Conservation (phyloP, 495 filamentous ascomycete genomes). For the Ramalina peruviana region DNA sequence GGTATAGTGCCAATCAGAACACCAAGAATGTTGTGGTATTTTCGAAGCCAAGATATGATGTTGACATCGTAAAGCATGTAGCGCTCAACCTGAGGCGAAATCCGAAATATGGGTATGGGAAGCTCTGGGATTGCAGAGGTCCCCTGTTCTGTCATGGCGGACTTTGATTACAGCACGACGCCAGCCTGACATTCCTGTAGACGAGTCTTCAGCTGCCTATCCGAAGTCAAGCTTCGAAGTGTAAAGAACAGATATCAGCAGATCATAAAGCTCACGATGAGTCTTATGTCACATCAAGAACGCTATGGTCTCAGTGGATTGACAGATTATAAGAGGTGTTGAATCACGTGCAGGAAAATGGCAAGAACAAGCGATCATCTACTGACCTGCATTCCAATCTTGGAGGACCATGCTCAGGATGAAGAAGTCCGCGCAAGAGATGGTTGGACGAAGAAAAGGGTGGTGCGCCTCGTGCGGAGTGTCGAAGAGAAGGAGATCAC, state of each 20-base stretch:
- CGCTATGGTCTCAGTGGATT: constrained; percentile 58
- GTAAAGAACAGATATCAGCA: background rate
- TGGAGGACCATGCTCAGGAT: no score
- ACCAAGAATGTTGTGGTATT: constrained; percentile 72
- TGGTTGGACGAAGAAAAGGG: no score
- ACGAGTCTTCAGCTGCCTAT: background rate
- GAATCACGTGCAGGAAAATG: constrained; percentile 8
- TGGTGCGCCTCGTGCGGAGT: no score
- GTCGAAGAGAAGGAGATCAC: no score
- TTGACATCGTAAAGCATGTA: constrained; percentile 85
- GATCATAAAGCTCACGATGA: constrained; percentile 9
- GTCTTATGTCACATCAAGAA: constrained; percentile 13
- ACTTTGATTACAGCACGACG: background rate
- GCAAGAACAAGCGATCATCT: background rate
- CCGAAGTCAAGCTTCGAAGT: background rate
- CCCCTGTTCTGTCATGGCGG: constrained; percentile 12
- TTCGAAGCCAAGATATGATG: constrained; percentile 65
- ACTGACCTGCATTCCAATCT: background rate
- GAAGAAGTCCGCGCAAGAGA: no score
- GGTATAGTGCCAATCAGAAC: constrained; percentile 78
- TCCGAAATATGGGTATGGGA: constrained; percentile 69
- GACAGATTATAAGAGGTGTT: constrained; percentile 61
- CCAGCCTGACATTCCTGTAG: background rate
- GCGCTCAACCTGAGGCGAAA: constrained; percentile 42
- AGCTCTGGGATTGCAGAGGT: constrained; percentile 19